phyloP scores from a whole-genome alignment of 73 alveolate species.

The Tetrahymena borealis region DNA sequence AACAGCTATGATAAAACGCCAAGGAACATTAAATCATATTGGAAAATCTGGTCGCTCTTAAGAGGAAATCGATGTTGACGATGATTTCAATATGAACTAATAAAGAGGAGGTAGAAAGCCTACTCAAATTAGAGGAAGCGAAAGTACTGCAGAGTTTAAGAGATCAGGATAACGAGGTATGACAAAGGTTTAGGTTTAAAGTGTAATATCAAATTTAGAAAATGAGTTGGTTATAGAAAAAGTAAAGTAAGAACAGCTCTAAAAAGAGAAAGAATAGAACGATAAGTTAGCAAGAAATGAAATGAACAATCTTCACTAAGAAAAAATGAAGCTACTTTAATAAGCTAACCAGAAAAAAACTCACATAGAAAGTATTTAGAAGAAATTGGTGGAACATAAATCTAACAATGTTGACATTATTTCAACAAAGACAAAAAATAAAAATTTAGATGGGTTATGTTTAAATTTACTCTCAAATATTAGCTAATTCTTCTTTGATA shows the following conservation, averaged over 20 bases:
- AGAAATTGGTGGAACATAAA: not conserved
- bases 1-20: not conserved
- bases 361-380: not conserved
- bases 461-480: not conserved
- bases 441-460: not conserved
- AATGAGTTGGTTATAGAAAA: not conserved
- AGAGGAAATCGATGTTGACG: too few relatives aligned
- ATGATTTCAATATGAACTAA: too few relatives aligned
- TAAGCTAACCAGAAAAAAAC: not conserved
- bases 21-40: too few relatives aligned
- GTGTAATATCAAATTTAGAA: not conserved
- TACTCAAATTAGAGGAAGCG: not conserved
- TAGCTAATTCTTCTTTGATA: not conserved
- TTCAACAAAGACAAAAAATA: not conserved
- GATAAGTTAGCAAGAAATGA: not conserved
- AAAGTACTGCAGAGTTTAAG: not conserved
- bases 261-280: not conserved
- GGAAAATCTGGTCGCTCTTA: too few relatives aligned
- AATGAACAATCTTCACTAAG: not conserved
- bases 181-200: not conserved
- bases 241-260: not conserved
- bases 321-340: not conserved
- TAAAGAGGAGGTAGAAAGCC: too few relatives aligned
- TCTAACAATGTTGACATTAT: not conserved
- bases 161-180: not conserved